These are phyloP conservation scores for Zasmidium cellare DNA, from an alignment of 2,329 filamentous ascomycete genomes.

Conservation along the genomic window DNA sequence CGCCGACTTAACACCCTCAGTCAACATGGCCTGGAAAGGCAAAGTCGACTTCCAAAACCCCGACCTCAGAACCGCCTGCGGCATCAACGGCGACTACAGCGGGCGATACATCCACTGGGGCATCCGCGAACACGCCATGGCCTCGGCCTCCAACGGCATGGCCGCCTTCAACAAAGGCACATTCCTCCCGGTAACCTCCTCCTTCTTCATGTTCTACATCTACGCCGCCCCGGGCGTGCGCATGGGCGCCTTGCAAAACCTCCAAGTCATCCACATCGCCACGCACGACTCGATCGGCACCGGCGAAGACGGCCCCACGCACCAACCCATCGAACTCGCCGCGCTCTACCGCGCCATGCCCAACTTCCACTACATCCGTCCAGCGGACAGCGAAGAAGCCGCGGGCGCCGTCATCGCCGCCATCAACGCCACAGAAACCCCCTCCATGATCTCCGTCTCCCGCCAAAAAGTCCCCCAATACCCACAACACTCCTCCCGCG, in stretches of 20 bases:
- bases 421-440: conserved; percentile 39
- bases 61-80: conserved; percentile 37
- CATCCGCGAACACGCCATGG: conserved; percentile 64
- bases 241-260: conserved; percentile 39
- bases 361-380: conserved; percentile 40
- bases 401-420: conserved; percentile 46
- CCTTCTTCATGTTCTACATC: conserved; percentile 44
- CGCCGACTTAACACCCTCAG: conserved; percentile 39
- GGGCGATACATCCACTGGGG: conserved; percentile 58
- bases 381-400: conserved; percentile 38
- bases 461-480: conserved; percentile 45
- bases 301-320: conserved; percentile 40
- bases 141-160: conserved; percentile 47
- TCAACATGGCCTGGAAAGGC: conserved; percentile 42
- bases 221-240: conserved; percentile 39
- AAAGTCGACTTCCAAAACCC: conserved; percentile 53
- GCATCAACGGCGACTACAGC: conserved; percentile 55
- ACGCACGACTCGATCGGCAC: conserved; percentile 41
- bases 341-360: conserved; percentile 40
- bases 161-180: conserved; percentile 39
- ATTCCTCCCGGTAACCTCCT: conserved; percentile 39
- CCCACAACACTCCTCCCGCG: conserved; percentile 37
- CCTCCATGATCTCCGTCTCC: conserved; percentile 47
- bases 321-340: conserved; percentile 40
- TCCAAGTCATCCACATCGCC: conserved; percentile 40